A percentile compares a stretch with the other conserved stretches of the same genome.
Evolutionary conservation across 73 alveolate genomes (phyloP).

Genomic region (Effrenium voratum): DNA sequence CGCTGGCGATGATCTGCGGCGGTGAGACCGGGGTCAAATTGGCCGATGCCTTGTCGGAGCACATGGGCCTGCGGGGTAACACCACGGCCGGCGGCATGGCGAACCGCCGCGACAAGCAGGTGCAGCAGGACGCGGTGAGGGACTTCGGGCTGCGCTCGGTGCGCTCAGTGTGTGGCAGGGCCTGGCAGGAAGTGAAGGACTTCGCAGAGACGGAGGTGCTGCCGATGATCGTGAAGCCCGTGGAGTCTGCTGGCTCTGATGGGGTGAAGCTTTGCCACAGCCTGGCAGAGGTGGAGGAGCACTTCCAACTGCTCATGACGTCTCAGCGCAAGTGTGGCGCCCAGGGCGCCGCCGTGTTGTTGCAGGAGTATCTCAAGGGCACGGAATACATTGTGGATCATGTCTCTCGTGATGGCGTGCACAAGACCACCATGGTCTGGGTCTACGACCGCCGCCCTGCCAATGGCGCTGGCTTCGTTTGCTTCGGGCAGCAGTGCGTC

Average conservation of each 20-base stretch:
- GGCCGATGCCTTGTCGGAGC: constrained; percentile 63
- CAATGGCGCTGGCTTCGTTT: constrained; percentile 80
- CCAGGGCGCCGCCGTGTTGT: constrained; percentile 68
- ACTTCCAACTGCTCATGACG: constrained; percentile 67
- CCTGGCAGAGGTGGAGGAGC: neutral
- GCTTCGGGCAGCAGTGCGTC: constrained; percentile 67
- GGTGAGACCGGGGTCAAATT: constrained; percentile 85
- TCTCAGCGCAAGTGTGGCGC: constrained; percentile 84
- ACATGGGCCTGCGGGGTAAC: constrained; percentile 75
- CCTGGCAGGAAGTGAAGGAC: constrained; percentile 31
- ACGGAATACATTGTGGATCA: constrained; percentile 68
- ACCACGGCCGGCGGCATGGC: constrained; percentile 45
- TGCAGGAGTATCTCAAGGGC: constrained; percentile 76
- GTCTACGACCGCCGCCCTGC: constrained; percentile 85
- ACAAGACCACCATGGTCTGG: no score
- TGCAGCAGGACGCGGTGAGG: constrained; percentile 76
- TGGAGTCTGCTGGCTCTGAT: constrained; percentile 54
- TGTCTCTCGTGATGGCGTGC: neutral
- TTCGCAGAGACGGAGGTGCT: constrained; percentile 35
- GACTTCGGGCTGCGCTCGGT: constrained; percentile 26
- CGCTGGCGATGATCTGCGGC: constrained; percentile 68
- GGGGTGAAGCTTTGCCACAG: constrained; percentile 77
- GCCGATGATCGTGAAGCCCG: constrained; percentile 84
- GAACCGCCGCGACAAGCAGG: constrained; percentile 76
- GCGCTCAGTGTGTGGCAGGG: constrained; percentile 47